Conservation (phyloP, 2,329 filamentous ascomycete genomes). For the Neofusicoccum kwambonambiense region DNA sequence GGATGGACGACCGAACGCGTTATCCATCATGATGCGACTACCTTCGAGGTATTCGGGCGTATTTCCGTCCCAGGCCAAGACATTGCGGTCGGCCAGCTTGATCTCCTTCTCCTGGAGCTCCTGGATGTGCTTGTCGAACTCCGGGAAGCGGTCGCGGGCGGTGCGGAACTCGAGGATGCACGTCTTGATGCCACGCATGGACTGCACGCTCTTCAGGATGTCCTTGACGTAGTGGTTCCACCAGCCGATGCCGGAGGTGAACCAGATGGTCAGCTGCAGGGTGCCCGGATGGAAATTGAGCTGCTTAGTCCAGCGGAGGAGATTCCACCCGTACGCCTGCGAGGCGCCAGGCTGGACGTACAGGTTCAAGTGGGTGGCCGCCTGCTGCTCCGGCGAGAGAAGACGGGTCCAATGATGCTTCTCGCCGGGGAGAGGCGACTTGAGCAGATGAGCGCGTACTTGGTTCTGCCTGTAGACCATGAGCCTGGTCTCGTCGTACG, state of each 20-base stretch:
- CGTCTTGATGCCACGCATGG: not conserved
- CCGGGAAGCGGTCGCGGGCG: not conserved
- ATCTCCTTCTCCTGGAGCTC: not conserved
- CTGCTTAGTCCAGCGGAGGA: conserved; percentile 2
- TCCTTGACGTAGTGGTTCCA: not conserved
- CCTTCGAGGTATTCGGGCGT: not conserved
- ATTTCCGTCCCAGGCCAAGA: not conserved
- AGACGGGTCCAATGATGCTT: not conserved
- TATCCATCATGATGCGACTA: conserved; percentile 4
- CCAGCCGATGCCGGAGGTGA: not conserved
- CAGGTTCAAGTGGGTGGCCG: not conserved
- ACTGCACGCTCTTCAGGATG: not conserved
- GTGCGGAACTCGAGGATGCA: conserved; percentile 3
- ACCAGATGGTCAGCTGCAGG: conserved; percentile 13
- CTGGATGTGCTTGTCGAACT: not conserved
- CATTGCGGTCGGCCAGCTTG: not conserved
- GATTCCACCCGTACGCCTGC: not conserved
- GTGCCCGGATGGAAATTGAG: not conserved
- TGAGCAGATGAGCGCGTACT: not conserved
- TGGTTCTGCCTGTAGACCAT: conserved; percentile 1
- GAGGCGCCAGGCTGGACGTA: conserved; percentile 1
- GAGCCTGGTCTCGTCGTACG: conserved; percentile 5
- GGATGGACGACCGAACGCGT: not conserved
- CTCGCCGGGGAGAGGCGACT: not conserved
- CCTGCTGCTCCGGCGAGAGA: not conserved